Conservation (phyloP, 2,329 filamentous ascomycete genomes). For the Colletotrichum sp. region DNA sequence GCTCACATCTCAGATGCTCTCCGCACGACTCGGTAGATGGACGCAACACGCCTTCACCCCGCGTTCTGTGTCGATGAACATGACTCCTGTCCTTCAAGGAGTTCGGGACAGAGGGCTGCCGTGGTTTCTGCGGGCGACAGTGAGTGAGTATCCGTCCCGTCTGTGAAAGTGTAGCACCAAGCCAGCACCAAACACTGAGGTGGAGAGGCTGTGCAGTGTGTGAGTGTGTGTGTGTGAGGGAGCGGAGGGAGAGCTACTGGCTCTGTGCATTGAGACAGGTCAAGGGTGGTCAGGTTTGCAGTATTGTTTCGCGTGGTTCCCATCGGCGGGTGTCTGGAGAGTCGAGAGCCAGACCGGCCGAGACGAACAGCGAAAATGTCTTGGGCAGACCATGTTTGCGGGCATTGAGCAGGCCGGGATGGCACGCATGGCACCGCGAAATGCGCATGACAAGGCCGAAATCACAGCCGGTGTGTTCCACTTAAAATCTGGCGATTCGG, state of each 20-base stretch:
- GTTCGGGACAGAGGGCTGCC: neutral
- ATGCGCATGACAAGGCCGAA: constrained; percentile 20
- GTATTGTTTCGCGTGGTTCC: constrained; percentile 6
- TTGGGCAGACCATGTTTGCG: constrained; percentile 14
- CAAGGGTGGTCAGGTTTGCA: neutral
- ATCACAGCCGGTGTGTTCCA: constrained; percentile 10
- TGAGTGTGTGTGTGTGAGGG: neutral
- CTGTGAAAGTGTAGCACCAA: neutral
- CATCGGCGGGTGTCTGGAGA: neutral
- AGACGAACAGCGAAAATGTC: neutral
- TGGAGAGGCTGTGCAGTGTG: neutral
- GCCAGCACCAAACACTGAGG: neutral
- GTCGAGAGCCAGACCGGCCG: neutral
- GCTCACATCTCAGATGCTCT: neutral
- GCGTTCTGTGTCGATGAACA: neutral
- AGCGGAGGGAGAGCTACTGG: neutral
- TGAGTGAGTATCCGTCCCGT: neutral
- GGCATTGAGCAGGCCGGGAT: constrained; percentile 19
- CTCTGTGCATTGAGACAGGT: neutral
- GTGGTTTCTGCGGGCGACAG: neutral
- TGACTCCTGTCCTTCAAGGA: neutral
- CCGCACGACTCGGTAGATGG: neutral
- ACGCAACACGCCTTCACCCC: neutral
- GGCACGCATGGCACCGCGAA: constrained; percentile 12
- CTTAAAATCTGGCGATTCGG: constrained; percentile 11